These are phyloP conservation scores for Huntiella bhutanensis DNA, from an alignment of 2,329 filamentous ascomycete species.

Conservation along the genomic window DNA sequence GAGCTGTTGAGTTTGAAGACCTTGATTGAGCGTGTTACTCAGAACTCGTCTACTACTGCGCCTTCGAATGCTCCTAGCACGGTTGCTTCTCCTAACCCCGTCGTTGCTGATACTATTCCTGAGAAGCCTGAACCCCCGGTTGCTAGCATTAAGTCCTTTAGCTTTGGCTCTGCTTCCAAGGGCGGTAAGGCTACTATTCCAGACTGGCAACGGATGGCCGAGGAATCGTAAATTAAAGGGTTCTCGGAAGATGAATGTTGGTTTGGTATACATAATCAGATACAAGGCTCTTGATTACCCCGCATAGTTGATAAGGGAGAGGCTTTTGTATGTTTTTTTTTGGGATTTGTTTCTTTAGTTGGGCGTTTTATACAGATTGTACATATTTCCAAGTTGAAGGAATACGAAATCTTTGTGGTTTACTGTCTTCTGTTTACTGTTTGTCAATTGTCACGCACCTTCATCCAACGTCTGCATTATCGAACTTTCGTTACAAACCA, in stretches of 20 bases:
- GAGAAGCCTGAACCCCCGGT: not conserved
- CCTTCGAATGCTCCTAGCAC: conserved; percentile 8
- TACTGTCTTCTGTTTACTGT: no score
- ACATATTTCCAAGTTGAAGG: not conserved
- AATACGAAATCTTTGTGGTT: not conserved
- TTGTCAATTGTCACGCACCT: no score
- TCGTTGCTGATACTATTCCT: not conserved
- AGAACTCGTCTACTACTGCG: conserved; percentile 15
- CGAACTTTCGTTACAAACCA: no score
- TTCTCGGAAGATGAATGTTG: not conserved
- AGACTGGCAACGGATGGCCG: conserved; percentile 52
- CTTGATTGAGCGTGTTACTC: conserved; percentile 45
- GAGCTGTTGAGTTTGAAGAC: conserved; percentile 90
- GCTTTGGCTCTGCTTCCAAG: not conserved
- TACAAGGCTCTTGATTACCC: no score
- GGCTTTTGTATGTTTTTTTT: not conserved
- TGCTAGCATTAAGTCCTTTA: not conserved
- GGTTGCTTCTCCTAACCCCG: not conserved
- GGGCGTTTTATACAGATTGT: not conserved
- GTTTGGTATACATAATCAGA: no score
- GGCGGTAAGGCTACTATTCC: conserved; percentile 49
- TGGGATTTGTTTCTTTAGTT: not conserved
- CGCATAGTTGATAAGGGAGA: not conserved
- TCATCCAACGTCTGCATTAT: no score
- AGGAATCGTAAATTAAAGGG: conserved; percentile 1